Evolutionary conservation across 2,329 filamentous ascomycete species (phyloP), one percentile per base, ranked within the genome.

Genomic region (Cladobotryum protrusum): DNA sequence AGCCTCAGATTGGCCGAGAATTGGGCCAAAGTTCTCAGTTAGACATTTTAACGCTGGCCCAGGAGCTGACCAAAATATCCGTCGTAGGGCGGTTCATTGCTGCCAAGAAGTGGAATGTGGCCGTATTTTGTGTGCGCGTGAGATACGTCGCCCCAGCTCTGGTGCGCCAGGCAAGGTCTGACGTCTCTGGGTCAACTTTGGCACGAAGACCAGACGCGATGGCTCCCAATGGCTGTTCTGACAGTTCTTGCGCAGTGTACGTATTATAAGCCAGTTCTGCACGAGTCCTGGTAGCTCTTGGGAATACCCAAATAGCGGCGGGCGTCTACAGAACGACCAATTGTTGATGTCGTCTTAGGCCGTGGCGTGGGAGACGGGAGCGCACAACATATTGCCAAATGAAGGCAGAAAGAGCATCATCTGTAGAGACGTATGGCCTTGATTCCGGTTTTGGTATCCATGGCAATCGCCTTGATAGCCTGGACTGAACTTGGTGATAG

Each of bases 11-110:
- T 55, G 64, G 0, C 76, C 77, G 2, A 81, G 54, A 0, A 69
- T 71, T 2, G 72, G 54, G 0, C 66, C 65, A 49, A 82, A 81
- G 42, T 79, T 73, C 7, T 73, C 61, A n/a, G 4, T 17, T 0
- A 67, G 61, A 13, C 63, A 65, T 3, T 69, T 61, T 3, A 76
- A n/a, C 58, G 46, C 75, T 74, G 1, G 70, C 68, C 78, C 77
- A 82, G 1, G 77, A 81, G 50, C 74, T 80, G 5, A 82, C 52
- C 66, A 74, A 72, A 3, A 81, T 60, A 34, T 79, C 75, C 0
- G 58, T 59, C 0, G 68, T 29, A 8, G 24, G 59, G 0, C 65
- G 54, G 29, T 74, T 65, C 2, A 73, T 48, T 3, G 56, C 59
- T 0, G 66, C 67, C 2, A 63, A 66, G 4, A 73, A 54, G 1